Base-by-base conservation (phyloP, 371 early-diverging fungal genomes). In the Gilbertella persicaria region DNA sequence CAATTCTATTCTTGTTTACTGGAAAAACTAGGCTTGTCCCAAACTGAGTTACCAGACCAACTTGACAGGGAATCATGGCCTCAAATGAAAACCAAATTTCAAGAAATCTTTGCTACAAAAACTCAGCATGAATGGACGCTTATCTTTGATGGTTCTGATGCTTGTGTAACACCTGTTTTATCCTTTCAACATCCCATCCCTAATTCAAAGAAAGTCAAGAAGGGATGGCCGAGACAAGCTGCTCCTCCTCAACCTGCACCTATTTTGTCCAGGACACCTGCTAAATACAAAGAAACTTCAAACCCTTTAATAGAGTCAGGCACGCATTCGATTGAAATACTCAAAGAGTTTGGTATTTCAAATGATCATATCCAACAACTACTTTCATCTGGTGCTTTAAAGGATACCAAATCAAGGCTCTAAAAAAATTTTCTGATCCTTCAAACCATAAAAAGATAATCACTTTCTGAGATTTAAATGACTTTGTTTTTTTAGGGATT, bases 111-210 rank as follows among this genome's bases (percentile, higher is more conserved):
- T 62, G 53, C 54, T 2, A 41, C 67, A 23, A 86, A 83, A 60
- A 86, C 88, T 0, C 85, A 81, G 38, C 71, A 69, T 0, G 88
- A 88, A 60, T 90, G 91, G 91, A 67, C 67, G 2, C 47, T 55
- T n/a, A 73, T 88, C 7, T 88, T 88, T 69, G 75, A 80, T 30
- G 69, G 74, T 5, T 80, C 80, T 3, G 91, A 90, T 64, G 88
- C 91, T 1, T 90, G 91, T 60, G 83, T 82, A 4, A 83, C 87
- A 2, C 89, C 91, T n/a, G 80, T 90, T 5, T 60, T 88, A 30
- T 74, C 75, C 0, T 65, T 66, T 25, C 71, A 74, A 24, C 77
- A 85, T 23, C 71, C 67, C 9, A 65, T 69, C 21, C 67, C 67
- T 9, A 37, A 50, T 16, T 45, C 48, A 2, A 59, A 50, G 14